A percentile compares a stretch with the other conserved stretches of the same genome.
phyloP scores from a whole-genome alignment of 345 rosid species.

The Psidium guajava region DNA sequence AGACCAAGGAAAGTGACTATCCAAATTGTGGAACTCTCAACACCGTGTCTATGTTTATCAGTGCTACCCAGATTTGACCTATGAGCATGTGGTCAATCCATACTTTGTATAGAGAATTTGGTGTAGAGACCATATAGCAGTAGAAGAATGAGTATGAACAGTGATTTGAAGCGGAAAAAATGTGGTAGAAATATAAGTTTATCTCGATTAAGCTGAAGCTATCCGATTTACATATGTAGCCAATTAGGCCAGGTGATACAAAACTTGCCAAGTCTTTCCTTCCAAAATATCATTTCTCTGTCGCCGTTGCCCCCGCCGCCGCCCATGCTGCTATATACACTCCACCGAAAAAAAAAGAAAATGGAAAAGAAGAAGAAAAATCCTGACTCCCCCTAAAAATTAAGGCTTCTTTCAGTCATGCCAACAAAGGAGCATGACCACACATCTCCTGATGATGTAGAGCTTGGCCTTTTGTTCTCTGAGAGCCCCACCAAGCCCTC shows the following conservation, averaged over 20 bases:
- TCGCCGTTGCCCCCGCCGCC: background rate
- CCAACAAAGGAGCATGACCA: constrained; percentile 22
- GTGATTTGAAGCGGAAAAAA: background rate
- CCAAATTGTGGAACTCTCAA: background rate
- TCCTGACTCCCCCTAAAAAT: background rate
- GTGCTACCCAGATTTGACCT: background rate
- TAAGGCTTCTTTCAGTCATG: background rate
- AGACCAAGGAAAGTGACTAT: background rate
- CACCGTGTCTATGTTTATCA: background rate
- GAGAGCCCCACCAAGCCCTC: constrained; percentile 14
- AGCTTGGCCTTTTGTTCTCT: constrained; percentile 17
- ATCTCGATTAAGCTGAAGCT: background rate
- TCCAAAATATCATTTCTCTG: background rate
- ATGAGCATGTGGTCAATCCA: background rate
- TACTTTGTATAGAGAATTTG: background rate
- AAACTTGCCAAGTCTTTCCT: background rate
- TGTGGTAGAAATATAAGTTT: background rate
- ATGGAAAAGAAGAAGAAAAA: background rate
- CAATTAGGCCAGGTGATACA: background rate
- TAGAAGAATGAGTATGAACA: background rate
- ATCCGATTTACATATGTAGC: background rate
- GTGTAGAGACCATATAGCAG: background rate
- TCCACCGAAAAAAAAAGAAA: background rate
- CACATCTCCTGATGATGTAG: constrained; percentile 18
- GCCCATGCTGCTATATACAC: background rate